Base-by-base conservation (phyloP, 176 grass and related monocot species). In the Avena eriantha region DNA sequence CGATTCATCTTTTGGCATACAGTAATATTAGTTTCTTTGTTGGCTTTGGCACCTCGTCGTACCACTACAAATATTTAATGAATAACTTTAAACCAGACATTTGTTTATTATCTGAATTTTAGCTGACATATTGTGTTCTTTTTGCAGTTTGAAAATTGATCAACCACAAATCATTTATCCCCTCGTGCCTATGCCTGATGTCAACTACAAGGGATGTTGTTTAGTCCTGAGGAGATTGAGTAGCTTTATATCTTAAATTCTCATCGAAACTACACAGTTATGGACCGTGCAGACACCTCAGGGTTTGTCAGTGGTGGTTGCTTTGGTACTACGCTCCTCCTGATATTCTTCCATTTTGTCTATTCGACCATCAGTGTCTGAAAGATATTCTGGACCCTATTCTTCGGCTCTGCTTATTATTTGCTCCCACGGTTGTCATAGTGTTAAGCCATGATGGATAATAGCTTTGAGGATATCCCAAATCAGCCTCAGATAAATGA, bases 241-340 rank as follows among this genome's bases (percentile, higher is more conserved):
- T 76, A 81, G 71, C 80, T 76, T 71, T 82, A 69, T 53, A 63
- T 85, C 53, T n/a, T 88, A 85, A 90, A 64, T 60, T 81, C 15
- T 67, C 50, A n/a, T 18, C 23, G 39, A 54, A 47, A 69, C 80
- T 46, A 73, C 24, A 36, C 31, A 64, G 78, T 16, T 58, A 92
- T 92, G 91, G 91, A 92, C 68, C 80, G 87, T 68, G 91, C 91
- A 80, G 91, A 92, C 84, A 92, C 87, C 29, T 92, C 91, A 10
- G 91, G 91, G 3, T 92, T 92, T 89, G 91, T 92, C 15, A 92
- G 91, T 87, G 87, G 91, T 80, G 91, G 91, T 76, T 86, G 66
- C 53, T 89, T 83, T 78, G 77, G 67, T 76, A 89, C 80, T 80
- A 84, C 80, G 50, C 87, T 87, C 31, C 74, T 92, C 11, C 41